Evolutionary conservation across 2,329 filamentous ascomycete genomes (phyloP).

Genomic region (Tolypocladium tundrense): DNA sequence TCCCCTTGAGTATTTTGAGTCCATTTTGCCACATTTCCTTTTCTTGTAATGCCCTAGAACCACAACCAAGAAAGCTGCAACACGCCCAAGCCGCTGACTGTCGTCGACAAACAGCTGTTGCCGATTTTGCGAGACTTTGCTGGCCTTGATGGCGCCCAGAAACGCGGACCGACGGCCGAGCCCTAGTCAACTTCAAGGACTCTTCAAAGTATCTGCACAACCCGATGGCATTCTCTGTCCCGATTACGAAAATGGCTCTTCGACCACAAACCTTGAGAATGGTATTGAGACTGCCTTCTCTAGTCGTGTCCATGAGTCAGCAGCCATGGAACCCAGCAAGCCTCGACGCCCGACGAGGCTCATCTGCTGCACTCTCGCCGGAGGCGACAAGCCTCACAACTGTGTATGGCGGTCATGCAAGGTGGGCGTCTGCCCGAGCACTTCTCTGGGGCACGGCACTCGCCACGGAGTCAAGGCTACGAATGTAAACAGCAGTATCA

Average conservation of each 20-base stretch:
- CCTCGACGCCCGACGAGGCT: background rate
- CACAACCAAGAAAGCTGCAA: background rate
- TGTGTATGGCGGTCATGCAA: background rate
- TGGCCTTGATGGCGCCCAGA: background rate
- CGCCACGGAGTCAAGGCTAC: background rate
- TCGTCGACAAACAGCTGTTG: background rate
- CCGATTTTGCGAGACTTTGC: background rate
- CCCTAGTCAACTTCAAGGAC: background rate
- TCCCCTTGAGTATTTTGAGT: background rate
- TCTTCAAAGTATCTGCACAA: background rate
- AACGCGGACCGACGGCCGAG: no score
- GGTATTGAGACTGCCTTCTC: background rate
- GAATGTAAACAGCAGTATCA: background rate
- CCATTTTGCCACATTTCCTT: background rate
- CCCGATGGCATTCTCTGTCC: background rate
- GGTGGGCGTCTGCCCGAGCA: background rate
- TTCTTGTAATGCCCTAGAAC: background rate
- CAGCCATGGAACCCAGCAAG: background rate
- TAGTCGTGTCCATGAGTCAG: background rate
- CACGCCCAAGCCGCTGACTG: background rate
- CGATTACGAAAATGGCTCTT: background rate
- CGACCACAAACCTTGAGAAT: background rate
- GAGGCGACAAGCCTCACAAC: background rate
- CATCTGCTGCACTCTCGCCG: background rate
- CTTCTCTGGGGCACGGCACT: background rate